Evolutionary conservation across 139 green algal genomes (phyloP).

Genomic region (Desmodesmus armatus): DNA sequence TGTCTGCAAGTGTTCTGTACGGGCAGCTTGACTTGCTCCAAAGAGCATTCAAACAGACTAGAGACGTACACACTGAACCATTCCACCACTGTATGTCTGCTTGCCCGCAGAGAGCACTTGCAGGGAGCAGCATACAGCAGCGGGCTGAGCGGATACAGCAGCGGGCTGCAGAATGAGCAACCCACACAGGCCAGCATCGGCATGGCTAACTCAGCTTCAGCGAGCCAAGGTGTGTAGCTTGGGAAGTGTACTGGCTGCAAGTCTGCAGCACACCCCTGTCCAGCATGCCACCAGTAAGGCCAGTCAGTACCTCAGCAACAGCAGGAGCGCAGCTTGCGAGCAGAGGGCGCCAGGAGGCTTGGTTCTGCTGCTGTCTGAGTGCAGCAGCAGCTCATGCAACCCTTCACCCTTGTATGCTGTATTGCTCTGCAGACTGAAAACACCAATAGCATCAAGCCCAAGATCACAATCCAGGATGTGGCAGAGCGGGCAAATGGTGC

Average conservation of each 20-base stretch:
- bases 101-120: too few species aligned
- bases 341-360: not conserved
- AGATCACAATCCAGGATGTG: conserved; percentile 79
- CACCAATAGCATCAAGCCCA: conserved; percentile 57
- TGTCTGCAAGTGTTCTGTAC: too few species aligned
- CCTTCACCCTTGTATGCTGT: not conserved
- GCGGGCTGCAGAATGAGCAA: conserved; percentile 34
- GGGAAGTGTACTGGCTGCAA: not conserved
- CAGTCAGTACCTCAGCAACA: too few species aligned
- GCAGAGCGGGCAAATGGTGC: conserved; percentile 73
- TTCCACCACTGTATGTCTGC: too few species aligned
- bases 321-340: not conserved
- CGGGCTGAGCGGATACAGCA: not conserved
- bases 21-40: too few species aligned
- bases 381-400: not conserved
- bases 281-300: too few species aligned
- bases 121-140: too few species aligned
- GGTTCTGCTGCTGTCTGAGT: not conserved
- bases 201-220: conserved; percentile 47
- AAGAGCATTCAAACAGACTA: too few species aligned
- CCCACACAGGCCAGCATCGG: conserved; percentile 40
- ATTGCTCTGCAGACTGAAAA: conserved; percentile 61
- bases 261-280: not conserved
- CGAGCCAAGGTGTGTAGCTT: conserved; percentile 38
- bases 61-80: too few species aligned